A percentile compares a stretch with the other conserved stretches of the same genome.
phyloP scores from a whole-genome alignment of 139 green algal species.

The Chlorella ohadii region DNA sequence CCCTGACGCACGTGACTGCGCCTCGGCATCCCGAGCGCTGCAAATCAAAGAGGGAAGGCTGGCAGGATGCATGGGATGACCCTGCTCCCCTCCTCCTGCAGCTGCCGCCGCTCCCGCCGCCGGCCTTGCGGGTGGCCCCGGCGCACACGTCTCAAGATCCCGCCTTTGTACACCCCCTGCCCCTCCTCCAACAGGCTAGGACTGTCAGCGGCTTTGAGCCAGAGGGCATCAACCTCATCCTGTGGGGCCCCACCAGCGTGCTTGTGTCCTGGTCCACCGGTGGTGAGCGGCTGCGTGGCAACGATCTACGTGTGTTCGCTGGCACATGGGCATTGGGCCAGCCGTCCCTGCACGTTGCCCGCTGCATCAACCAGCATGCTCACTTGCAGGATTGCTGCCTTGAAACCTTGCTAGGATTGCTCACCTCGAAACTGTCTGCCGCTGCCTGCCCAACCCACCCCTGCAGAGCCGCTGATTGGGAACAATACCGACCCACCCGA shows the following conservation, averaged over 20 bases:
- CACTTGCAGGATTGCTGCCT: no score
- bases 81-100: not conserved
- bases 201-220: slow-evolving; percentile 10
- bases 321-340: no score
- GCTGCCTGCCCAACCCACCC: no score
- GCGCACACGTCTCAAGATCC: no score
- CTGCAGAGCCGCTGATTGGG: not conserved
- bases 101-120: not conserved
- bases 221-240: slow-evolving; percentile 10
- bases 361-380: no score
- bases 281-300: no score
- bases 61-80: not conserved
- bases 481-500: not conserved
- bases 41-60: not conserved
- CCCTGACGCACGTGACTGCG: not conserved
- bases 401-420: no score
- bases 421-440: no score
- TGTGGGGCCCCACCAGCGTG: not conserved
- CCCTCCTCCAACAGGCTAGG: not conserved
- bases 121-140: not conserved
- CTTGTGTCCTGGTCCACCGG: slow-evolving; percentile 27
- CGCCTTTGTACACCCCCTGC: no score
- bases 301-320: no score
- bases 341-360: no score
- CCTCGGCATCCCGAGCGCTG: no score